A percentile compares a stretch with the other conserved stretches of the same genome.
Evolutionary conservation across 768 basidiomycete genomes (phyloP).

Genomic region (Psilocybe subaeruginosa): DNA sequence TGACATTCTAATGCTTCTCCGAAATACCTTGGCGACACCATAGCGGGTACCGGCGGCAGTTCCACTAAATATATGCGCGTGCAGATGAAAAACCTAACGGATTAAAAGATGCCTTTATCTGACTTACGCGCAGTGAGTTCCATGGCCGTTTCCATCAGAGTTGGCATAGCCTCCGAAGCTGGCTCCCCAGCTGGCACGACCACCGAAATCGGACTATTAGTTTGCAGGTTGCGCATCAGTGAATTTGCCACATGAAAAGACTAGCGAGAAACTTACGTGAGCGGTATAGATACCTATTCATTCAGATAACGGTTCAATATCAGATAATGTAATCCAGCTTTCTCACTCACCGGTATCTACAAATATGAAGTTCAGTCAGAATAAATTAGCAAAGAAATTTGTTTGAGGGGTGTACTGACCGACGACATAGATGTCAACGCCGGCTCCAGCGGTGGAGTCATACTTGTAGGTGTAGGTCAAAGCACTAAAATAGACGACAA

Average conservation of each 20-base stretch:
- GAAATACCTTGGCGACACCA: slow-evolving; percentile 33
- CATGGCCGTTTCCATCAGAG: slow-evolving; percentile 46
- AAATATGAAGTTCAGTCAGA: background rate
- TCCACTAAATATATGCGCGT: slow-evolving; percentile 23
- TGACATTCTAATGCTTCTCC: background rate
- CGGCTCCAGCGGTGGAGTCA: slow-evolving; percentile 31
- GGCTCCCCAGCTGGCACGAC: slow-evolving; percentile 43
- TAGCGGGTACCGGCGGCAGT: slow-evolving; percentile 35
- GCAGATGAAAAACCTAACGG: background rate
- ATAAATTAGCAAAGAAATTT: background rate
- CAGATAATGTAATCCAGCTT: too few species aligned
- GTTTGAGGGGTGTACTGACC: slow-evolving; percentile 25
- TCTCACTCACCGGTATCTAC: slow-evolving; percentile 13
- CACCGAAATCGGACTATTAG: slow-evolving; percentile 38
- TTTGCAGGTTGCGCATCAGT: background rate
- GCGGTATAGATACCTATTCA: slow-evolving; percentile 14
- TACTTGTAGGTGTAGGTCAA: slow-evolving; percentile 32
- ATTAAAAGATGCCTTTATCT: background rate
- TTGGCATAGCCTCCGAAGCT: slow-evolving; percentile 30
- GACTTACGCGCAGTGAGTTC: slow-evolving; percentile 41
- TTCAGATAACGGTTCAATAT: too few species aligned
- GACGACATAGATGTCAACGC: slow-evolving; percentile 46
- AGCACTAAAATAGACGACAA: slow-evolving; percentile 10
- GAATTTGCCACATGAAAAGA: background rate
- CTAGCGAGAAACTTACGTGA: slow-evolving; percentile 22